Conservation (phyloP, 1,139 yeast species). For the Kodamaea sp. region DNA sequence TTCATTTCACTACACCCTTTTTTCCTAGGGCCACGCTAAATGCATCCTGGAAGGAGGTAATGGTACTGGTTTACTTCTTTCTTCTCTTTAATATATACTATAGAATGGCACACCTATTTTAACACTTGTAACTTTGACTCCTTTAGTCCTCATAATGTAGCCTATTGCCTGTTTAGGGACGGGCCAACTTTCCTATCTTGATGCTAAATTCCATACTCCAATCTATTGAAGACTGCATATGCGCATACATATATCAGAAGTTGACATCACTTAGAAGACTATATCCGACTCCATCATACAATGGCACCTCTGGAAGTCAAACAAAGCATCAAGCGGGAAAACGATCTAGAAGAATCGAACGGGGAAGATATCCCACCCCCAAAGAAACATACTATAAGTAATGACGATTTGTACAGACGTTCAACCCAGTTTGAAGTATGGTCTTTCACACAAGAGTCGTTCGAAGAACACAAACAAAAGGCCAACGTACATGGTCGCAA, state of each 20-base stretch:
- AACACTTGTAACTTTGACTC: no score
- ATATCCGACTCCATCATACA: constrained; percentile 2
- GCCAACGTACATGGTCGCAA: constrained; percentile 56
- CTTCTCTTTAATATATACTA: no score
- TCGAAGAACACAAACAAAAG: constrained; percentile 46
- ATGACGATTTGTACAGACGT: constrained; percentile 84
- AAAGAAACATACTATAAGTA: constrained; percentile 28
- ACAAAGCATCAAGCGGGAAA: not conserved
- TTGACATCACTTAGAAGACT: no score
- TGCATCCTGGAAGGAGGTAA: not conserved
- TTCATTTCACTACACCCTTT: not conserved
- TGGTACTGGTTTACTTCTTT: not conserved
- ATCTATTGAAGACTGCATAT: no score
- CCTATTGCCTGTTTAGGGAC: no score
- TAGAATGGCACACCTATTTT: no score
- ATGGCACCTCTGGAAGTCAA: constrained; percentile 6
- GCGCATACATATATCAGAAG: not conserved
- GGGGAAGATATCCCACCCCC: constrained; percentile 1
- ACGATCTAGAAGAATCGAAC: constrained; percentile 2
- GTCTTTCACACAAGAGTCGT: constrained; percentile 70
- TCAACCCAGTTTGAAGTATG: constrained; percentile 83
- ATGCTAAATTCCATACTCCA: no score
- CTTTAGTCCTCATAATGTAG: no score
- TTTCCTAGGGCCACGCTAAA: not conserved
- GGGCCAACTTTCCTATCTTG: no score